phyloP scores from a whole-genome alignment of 495 filamentous ascomycete genomes.

The Cetradonia linearis region DNA sequence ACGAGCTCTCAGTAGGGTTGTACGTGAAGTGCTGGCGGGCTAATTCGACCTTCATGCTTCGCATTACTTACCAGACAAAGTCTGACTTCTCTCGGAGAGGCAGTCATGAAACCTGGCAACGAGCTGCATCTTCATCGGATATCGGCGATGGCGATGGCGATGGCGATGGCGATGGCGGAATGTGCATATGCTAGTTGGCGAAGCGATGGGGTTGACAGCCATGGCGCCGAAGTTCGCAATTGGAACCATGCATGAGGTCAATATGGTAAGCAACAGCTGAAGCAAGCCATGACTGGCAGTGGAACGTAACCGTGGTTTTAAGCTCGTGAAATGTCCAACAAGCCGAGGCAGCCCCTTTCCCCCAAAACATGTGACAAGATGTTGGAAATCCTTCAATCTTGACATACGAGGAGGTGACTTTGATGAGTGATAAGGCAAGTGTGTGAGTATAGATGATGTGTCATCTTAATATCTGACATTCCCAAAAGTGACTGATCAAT shows the following conservation, averaged over 20 bases:
- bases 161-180: neutral
- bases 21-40: neutral
- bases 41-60: neutral
- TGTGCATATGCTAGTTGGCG: neutral
- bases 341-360: neutral
- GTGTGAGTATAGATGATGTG: neutral
- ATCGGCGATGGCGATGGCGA: neutral
- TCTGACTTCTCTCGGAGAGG: neutral
- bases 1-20: neutral
- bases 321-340: neutral
- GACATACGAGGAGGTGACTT: neutral
- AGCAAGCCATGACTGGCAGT: neutral
- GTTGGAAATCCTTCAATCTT: constrained; percentile 12
- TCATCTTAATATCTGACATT: constrained; percentile 1
- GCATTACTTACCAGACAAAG: neutral
- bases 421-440: constrained; percentile 3
- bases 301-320: neutral
- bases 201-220: neutral
- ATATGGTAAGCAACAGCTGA: constrained; percentile 1
- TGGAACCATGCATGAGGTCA: neutral
- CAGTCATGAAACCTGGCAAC: neutral
- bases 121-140: neutral
- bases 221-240: neutral
- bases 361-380: neutral
- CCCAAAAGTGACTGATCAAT: neutral